Evolutionary conservation across 2,329 filamentous ascomycete species (phyloP).

Genomic region (Epichloe festucae): DNA sequence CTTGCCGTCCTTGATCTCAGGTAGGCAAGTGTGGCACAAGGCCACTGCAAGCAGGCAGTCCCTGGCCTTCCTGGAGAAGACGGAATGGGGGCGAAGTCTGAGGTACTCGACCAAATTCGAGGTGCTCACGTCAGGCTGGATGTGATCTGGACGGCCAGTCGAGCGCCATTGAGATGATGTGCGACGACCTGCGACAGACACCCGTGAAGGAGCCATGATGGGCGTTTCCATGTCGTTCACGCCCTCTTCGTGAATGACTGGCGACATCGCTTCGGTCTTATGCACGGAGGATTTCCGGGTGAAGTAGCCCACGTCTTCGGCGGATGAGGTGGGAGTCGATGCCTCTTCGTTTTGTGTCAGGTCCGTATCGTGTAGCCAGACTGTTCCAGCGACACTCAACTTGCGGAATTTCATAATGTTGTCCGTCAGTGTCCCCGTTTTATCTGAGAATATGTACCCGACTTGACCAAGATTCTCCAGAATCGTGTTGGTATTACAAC

Average conservation of each 20-base stretch:
- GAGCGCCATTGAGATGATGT: conserved; percentile 39
- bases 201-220: conserved; percentile 18
- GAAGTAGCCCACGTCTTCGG: conserved; percentile 2
- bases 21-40: conserved; percentile 81
- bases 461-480: conserved; percentile 89
- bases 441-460: conserved; percentile 83
- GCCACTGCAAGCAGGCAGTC: conserved; percentile 77
- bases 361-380: conserved; percentile 77
- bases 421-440: conserved; percentile 87
- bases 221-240: conserved; percentile 10
- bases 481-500: conserved; percentile 87
- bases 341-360: conserved; percentile 27
- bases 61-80: conserved; percentile 66
- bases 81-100: conserved; percentile 56
- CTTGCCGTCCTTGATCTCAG: conserved; percentile 57
- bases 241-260: conserved; percentile 20
- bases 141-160: conserved; percentile 32
- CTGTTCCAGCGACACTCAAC: conserved; percentile 75
- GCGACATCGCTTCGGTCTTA: conserved; percentile 16
- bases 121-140: conserved; percentile 49
- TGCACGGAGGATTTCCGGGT: conserved; percentile 14
- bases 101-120: conserved; percentile 69
- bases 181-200: conserved; percentile 24
- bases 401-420: conserved; percentile 95
- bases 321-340: background rate